These are phyloP conservation scores for Solanum hybrid DNA, from an alignment of 305 asterid species.

Conservation along the genomic window DNA sequence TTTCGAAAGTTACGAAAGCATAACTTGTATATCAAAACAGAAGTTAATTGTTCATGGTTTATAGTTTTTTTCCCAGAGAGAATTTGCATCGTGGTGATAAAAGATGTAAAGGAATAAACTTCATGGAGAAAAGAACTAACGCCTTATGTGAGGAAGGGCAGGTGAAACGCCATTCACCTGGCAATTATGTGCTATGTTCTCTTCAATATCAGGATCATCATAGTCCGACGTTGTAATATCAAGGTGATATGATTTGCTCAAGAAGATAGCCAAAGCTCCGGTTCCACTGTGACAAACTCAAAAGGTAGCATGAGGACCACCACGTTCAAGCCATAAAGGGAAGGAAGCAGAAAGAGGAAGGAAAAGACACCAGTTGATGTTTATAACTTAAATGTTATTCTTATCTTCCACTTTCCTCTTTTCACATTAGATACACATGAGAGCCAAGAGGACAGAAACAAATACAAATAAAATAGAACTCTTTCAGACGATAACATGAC, in stretches of 20 bases:
- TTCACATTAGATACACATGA: not conserved
- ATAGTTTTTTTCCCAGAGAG: not conserved
- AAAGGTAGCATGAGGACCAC: slow-evolving; percentile 1
- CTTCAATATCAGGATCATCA: slow-evolving; percentile 77
- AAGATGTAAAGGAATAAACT: not conserved
- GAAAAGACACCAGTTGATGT: not conserved
- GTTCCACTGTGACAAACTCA: slow-evolving; percentile 63
- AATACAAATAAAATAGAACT: not conserved
- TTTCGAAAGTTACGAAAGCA: not conserved
- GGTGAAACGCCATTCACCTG: slow-evolving; percentile 66
- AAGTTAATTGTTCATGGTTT: not conserved
- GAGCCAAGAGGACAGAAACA: not conserved
- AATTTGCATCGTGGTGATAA: not conserved
- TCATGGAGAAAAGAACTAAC: slow-evolving; percentile 25
- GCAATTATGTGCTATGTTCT: slow-evolving; percentile 71
- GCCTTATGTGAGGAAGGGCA: slow-evolving; percentile 68
- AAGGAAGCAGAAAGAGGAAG: not conserved
- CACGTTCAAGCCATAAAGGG: not conserved
- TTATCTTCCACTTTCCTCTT: not conserved
- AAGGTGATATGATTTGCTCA: slow-evolving; percentile 49
- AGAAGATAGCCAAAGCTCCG: slow-evolving; percentile 85
- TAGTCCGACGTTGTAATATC: slow-evolving; percentile 92
- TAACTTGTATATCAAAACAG: not conserved
- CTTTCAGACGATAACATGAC: not conserved
- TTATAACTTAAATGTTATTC: not conserved